Evolutionary conservation across 1,284 basidiomycete species (phyloP), one percentile per base, ranked within the genome.

Genomic region (Trametes sp.): DNA sequence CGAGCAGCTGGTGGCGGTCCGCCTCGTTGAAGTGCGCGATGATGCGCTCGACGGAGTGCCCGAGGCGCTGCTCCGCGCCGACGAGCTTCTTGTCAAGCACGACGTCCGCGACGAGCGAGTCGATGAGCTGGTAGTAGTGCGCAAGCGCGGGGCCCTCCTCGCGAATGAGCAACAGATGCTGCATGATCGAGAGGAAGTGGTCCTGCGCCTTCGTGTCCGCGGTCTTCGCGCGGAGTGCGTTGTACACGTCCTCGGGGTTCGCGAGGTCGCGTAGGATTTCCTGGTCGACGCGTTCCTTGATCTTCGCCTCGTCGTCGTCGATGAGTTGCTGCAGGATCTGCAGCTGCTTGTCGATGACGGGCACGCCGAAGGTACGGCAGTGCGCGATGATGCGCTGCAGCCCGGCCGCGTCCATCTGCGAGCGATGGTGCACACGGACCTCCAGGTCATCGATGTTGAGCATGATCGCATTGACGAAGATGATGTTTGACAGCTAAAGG

Each of bases 111-210:
- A 99, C 87, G 53, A 98, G 82, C n/a, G 93, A 90, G 75, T 98
- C 95, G 70, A 99, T 86, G 52, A 99, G 86, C 77, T 96, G 95
- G 77, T 94, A 98, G 77, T 96, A 94, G 70, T 96, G 92, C 35
- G 87, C 87, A 73, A 94, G 85, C 35, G 90, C 85, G 35, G 92
- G 89, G 2, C 92, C 94, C 63, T 98, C 95, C 68, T 94, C 92
- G 63, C 91, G 87, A 68, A 99, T 94, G 64, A 99, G 85, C 38
- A 98, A 80, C 59, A 99, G 76, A 77, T 98, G 96, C 72, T 96
- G 94, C 84, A 99, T 86, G 72, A 95, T 92, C 28, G 94, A 94
- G 53, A 98, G 80, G 74, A 99, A 93, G 74, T 98, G 93, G 67
- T 94, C 90, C 69, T 87, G 85, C 1, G 96, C 95, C 61, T 88